Percentiles rank a stretch among this genome's conserved stretches.
Conservation (phyloP, 441 rosid species). For the Populus hybrid region DNA sequence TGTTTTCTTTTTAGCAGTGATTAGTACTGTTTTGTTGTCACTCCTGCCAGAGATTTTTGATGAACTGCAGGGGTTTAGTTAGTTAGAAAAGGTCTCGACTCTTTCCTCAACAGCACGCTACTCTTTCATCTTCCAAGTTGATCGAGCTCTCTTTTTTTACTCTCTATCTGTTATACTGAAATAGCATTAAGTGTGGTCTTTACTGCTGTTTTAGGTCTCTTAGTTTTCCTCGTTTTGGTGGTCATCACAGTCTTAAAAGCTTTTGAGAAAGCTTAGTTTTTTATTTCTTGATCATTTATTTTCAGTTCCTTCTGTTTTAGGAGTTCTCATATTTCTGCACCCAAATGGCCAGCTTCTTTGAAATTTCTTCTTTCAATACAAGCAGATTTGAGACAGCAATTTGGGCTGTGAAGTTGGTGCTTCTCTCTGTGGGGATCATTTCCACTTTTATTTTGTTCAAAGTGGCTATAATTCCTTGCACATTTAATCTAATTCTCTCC, state of each 20-base stretch:
- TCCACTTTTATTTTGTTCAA: conserved; percentile 32
- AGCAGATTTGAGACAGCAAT: conserved; percentile 21
- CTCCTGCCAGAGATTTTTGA: background rate
- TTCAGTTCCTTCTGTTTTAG: background rate
- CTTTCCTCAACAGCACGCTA: too few relatives aligned
- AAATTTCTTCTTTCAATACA: conserved; percentile 6
- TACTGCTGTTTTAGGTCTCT: background rate
- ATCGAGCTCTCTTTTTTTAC: background rate
- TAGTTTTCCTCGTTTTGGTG: background rate
- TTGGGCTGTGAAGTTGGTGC: conserved; percentile 31
- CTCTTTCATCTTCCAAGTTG: background rate
- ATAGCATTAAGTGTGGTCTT: background rate
- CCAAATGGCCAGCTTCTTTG: conserved; percentile 26
- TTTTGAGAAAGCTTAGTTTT: background rate
- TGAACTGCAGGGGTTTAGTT: background rate
- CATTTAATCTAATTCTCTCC: conserved; percentile 24
- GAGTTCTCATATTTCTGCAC: background rate
- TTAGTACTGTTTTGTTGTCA: background rate
- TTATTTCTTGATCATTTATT: background rate
- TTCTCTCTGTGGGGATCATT: conserved; percentile 30
- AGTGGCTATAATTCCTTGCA: conserved; percentile 34
- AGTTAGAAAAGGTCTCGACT: background rate
- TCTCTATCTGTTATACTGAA: background rate
- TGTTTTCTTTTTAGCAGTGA: background rate
- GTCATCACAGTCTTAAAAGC: background rate